These are phyloP conservation scores for Suillus subaureus DNA, from an alignment of 768 basidiomycete species.

Conservation along the genomic window DNA sequence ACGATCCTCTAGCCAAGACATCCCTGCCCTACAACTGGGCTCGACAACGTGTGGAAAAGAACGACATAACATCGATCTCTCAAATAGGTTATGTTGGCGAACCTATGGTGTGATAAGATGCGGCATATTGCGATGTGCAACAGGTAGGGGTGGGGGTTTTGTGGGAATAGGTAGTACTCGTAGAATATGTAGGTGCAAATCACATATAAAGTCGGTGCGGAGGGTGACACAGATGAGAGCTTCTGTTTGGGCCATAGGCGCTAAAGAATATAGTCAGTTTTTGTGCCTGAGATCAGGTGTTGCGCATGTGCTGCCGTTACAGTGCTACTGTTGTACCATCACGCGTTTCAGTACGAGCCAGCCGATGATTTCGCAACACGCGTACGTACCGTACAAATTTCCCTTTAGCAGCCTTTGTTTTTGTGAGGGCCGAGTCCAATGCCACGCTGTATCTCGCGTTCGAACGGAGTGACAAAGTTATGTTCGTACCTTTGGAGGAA, in stretches of 20 bases:
- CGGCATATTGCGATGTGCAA: constrained; percentile 47
- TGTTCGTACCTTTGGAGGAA: constrained; percentile 47
- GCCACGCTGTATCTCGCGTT: constrained; percentile 48
- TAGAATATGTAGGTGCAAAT: constrained; percentile 47
- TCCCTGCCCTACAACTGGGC: constrained; percentile 38
- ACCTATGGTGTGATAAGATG: constrained; percentile 25
- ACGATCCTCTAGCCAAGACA: too few relatives aligned
- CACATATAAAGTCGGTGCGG: constrained; percentile 24
- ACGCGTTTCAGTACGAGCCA: constrained; percentile 3
- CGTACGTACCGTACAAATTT: constrained; percentile 51
- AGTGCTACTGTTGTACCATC: constrained; percentile 41
- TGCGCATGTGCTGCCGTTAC: constrained; percentile 56
- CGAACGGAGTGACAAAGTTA: constrained; percentile 37
- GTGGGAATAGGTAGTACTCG: constrained; percentile 42
- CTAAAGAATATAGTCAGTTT: constrained; percentile 55
- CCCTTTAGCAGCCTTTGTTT: constrained; percentile 41
- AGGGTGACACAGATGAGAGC: constrained; percentile 28
- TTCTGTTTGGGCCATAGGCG: constrained; percentile 48
- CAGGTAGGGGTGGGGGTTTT: constrained; percentile 25
- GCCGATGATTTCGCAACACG: neutral
- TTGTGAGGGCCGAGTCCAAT: constrained; percentile 63
- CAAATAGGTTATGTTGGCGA: constrained; percentile 18
- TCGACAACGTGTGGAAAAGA: constrained; percentile 31
- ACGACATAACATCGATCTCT: constrained; percentile 35
- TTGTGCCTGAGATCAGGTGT: constrained; percentile 42